Conservation (phyloP, 2,329 filamentous ascomycete species). For the Venturia aucupariae region DNA sequence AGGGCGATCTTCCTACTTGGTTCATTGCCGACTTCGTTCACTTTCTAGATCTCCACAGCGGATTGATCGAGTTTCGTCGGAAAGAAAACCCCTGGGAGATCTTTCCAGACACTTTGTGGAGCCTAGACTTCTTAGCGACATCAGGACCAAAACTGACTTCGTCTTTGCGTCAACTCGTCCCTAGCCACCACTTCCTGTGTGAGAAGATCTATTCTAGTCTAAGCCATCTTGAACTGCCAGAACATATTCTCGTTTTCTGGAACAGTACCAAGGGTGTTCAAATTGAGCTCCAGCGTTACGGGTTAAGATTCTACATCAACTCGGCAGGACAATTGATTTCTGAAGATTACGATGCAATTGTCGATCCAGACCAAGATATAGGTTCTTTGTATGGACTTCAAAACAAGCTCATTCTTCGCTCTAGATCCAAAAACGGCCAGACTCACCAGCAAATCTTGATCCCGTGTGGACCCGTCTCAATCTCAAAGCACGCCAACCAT, state of each 20-base stretch:
- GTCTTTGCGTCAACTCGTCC: slow-evolving; percentile 6
- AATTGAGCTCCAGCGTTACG: not conserved
- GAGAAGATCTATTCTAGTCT: slow-evolving; percentile 43
- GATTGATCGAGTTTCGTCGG: slow-evolving; percentile 44
- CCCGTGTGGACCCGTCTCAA: slow-evolving; percentile 34
- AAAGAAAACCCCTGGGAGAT: slow-evolving; percentile 31
- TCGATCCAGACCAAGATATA: slow-evolving; percentile 49
- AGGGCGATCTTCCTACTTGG: slow-evolving; percentile 41
- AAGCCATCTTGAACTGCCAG: slow-evolving; percentile 41
- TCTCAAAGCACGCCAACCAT: slow-evolving; percentile 22
- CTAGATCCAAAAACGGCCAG: slow-evolving; percentile 30
- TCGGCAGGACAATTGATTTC: slow-evolving; percentile 28
- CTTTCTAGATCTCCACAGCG: slow-evolving; percentile 45
- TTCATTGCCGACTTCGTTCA: slow-evolving; percentile 47
- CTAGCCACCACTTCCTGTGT: not conserved
- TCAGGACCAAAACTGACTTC: too few species aligned
- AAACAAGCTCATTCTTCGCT: slow-evolving; percentile 49
- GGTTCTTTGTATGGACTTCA: slow-evolving; percentile 52
- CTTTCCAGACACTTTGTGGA: slow-evolving; percentile 31
- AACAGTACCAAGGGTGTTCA: slow-evolving; percentile 32
- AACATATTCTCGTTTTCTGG: slow-evolving; percentile 22
- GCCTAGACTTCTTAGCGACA: slow-evolving; percentile 23
- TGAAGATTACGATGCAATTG: slow-evolving; percentile 10
- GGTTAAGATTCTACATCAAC: slow-evolving; percentile 19
- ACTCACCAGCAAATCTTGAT: slow-evolving; percentile 36